Base-by-base conservation (phyloP, 2,329 filamentous ascomycete species). In the Pestalotiopsis sp. region DNA sequence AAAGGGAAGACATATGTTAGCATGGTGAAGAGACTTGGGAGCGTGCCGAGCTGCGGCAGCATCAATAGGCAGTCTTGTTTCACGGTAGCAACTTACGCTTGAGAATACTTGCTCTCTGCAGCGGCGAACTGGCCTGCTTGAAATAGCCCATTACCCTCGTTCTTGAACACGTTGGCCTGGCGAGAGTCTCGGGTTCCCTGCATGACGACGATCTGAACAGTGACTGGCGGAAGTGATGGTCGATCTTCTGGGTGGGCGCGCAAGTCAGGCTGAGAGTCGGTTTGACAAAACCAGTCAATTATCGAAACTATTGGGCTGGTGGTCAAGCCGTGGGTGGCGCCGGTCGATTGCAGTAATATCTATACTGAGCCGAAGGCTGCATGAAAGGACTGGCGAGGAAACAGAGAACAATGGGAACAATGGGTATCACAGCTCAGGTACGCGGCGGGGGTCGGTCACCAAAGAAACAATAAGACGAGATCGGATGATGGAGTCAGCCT, bases 11-110 rank as follows among this genome's bases (percentile, higher is more conserved):
- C n/a, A 49, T 14, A 5, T 12, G 14, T 64, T 25, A 49, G 38
- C 23, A 45, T 20, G 36, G 12, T 36, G 59, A 17, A 17, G 27
- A 62, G n/a, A 25, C 17, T 11, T 59, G 17, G 25, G 6, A 38
- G 25, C n/a, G 25, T 11, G 27, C 41, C 61, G n/a, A 23, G 17
- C 3, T 11, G 45, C 45, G 9, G 45, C 45, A 52, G 5, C 45
- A 9, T n/a, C 17, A n/a, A 20, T 36, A 6, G 13, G 38, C 6
- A 41, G n/a, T 13, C 39, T 38, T 52, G 45, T n/a, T 23, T 17
- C 7, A n/a, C 4, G 7, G 14, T 27, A 17, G 67, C 41, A 12
- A 80, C 88, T 78, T 80, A 91, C 83, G 93, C 93, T 79, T 92
- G 82, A 1, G 84, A 84, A 76, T 90, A 90, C 62, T 84, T 78